Conservation (phyloP, 306 rosid genomes). For the Vigna reflexopilosa region DNA sequence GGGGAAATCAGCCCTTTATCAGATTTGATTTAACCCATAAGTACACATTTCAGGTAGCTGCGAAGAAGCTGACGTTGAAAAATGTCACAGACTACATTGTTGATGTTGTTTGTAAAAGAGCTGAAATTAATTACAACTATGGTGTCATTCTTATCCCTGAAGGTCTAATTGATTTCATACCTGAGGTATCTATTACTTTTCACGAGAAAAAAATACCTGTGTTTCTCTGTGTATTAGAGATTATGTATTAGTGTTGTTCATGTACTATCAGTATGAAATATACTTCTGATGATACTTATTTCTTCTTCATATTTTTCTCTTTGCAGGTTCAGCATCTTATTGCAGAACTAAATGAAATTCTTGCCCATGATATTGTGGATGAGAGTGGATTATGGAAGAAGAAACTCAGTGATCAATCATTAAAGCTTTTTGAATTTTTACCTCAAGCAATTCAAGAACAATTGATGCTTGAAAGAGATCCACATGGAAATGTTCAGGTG, state of each 20-base stretch:
- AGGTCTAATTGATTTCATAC: slow-evolving; percentile 98
- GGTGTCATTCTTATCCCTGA: slow-evolving; percentile 99
- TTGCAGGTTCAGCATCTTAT: slow-evolving; percentile 95
- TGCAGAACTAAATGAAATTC: slow-evolving; percentile 92
- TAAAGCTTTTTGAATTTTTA: slow-evolving; percentile 84
- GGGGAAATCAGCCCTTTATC: slow-evolving; percentile 6
- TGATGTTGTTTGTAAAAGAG: slow-evolving; percentile 79
- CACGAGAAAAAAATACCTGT: slow-evolving; percentile 7
- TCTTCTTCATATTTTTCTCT: slow-evolving; percentile 38
- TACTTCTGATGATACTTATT: slow-evolving; percentile 24
- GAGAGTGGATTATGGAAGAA: slow-evolving; percentile 91
- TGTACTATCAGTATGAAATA: slow-evolving; percentile 1
- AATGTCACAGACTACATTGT: slow-evolving; percentile 95
- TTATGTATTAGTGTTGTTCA: slow-evolving; percentile 15
- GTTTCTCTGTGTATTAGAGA: slow-evolving; percentile 1
- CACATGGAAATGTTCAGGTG: slow-evolving; percentile 99
- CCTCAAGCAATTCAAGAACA: slow-evolving; percentile 99
- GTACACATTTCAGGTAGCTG: slow-evolving; percentile 81
- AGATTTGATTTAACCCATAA: slow-evolving; percentile 39
- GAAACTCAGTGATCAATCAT: slow-evolving; percentile 84
- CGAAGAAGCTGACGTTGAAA: slow-evolving; percentile 90
- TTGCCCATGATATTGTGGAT: slow-evolving; percentile 83
- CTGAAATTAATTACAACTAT: slow-evolving; percentile 75
- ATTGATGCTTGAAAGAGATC: slow-evolving; percentile 99
- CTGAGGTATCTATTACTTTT: slow-evolving; percentile 74